Conservation (phyloP, 2,329 filamentous ascomycete species). For the Trichoderma pleuroti region DNA sequence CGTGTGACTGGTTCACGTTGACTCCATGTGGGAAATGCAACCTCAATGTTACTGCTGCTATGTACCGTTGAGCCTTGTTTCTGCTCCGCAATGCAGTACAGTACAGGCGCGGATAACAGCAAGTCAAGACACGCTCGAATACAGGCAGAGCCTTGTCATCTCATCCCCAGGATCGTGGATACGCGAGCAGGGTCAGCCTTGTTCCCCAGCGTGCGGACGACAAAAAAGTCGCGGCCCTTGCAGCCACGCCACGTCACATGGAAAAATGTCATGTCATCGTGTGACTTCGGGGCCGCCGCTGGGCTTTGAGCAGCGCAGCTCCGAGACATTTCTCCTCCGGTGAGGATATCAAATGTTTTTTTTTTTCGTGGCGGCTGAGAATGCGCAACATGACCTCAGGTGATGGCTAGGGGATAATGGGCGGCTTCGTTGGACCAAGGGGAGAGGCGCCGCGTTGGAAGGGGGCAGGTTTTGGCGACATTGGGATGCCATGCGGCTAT, state of each 20-base stretch:
- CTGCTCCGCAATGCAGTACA: neutral
- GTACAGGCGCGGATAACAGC: neutral
- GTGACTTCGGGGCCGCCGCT: constrained; percentile 6
- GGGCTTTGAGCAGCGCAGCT: neutral
- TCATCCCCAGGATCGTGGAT: neutral
- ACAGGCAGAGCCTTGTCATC: neutral
- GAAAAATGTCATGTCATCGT: constrained; percentile 13
- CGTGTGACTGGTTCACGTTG: neutral
- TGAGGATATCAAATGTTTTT: neutral
- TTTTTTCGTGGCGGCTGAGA: neutral
- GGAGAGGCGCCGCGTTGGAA: neutral
- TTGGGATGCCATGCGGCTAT: neutral
- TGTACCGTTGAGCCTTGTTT: neutral
- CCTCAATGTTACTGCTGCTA: neutral
- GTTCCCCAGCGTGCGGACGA: neutral
- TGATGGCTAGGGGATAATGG: neutral
- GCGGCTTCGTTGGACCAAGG: neutral
- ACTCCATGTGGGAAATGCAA: neutral
- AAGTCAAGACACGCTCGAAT: neutral
- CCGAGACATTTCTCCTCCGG: neutral
- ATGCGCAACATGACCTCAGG: neutral
- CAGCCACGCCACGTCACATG: constrained; percentile 16
- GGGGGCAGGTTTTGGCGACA: neutral
- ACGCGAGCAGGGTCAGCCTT: neutral
- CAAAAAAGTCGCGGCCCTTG: neutral